Conservation (phyloP, 805 yeast species). For the Spathaspora girioi region DNA sequence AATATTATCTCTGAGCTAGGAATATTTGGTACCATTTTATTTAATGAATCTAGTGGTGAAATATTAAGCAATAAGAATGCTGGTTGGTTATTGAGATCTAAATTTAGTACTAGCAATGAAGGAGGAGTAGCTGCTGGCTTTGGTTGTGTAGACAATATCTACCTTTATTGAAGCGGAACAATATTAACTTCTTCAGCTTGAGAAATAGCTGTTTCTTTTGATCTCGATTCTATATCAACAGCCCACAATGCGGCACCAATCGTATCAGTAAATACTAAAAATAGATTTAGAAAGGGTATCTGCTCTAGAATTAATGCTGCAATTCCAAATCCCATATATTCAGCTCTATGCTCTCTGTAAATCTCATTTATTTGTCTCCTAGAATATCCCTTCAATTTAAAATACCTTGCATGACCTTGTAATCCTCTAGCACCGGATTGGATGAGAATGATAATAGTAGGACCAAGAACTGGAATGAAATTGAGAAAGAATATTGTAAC, state of each 20-base stretch:
- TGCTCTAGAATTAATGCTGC: conserved; percentile 48
- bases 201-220: conserved; percentile 1
- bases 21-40: conserved; percentile 76
- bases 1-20: conserved; percentile 89
- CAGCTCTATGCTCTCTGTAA: conserved; percentile 34
- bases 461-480: conserved; percentile 58
- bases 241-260: conserved; percentile 69
- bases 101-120: conserved; percentile 82
- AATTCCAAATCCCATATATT: conserved; percentile 52
- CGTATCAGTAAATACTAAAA: conserved; percentile 56
- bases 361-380: conserved; percentile 36
- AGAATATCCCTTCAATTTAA: conserved; percentile 50
- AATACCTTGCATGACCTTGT: conserved; percentile 53
- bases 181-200: not conserved
- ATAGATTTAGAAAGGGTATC: conserved; percentile 50
- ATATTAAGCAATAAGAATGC: conserved; percentile 61
- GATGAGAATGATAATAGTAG: conserved; percentile 45
- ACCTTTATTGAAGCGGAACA: conserved; percentile 34
- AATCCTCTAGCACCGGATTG: conserved; percentile 55
- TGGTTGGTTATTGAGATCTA: conserved; percentile 87
- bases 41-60: conserved; percentile 60
- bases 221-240: conserved; percentile 25
- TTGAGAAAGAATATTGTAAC: conserved; percentile 35
- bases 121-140: conserved; percentile 99
- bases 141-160: conserved; percentile 90